Evolutionary conservation across 305 asterid species (phyloP).

Genomic region (Fraxinus sp.): DNA sequence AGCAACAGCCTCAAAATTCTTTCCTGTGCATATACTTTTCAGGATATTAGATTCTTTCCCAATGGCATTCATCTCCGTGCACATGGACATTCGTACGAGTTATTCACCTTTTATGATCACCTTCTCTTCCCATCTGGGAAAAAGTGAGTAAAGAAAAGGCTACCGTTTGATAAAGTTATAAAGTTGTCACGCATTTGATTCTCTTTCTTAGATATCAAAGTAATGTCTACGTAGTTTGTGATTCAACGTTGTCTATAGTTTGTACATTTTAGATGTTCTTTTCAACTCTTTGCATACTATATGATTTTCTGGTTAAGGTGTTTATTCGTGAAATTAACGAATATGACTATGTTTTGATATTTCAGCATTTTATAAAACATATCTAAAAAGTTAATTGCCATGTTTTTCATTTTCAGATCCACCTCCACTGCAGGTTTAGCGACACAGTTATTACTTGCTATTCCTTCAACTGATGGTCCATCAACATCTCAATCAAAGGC

Average conservation of each 20-base stretch:
- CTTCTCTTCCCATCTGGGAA: constrained; percentile 1
- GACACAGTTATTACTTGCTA: constrained; percentile 55
- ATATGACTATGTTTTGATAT: neutral
- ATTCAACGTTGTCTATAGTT: neutral
- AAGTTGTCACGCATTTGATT: neutral
- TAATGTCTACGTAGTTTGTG: neutral
- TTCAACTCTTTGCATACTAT: neutral
- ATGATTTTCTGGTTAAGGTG: neutral
- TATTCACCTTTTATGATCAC: neutral
- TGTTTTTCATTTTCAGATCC: constrained; percentile 45
- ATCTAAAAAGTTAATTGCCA: neutral
- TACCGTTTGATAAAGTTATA: neutral
- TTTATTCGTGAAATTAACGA: constrained; percentile 12
- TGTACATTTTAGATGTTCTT: constrained; percentile 8
- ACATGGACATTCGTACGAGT: neutral
- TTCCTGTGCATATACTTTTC: neutral
- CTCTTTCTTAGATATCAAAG: neutral
- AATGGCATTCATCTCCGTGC: constrained; percentile 1
- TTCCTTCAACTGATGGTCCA: constrained; percentile 48
- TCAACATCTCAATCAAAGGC: constrained; percentile 51
- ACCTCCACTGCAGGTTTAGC: constrained; percentile 57
- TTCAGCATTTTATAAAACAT: neutral
- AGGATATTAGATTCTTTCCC: constrained; percentile 9
- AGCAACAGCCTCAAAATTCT: neutral
- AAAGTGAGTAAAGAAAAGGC: neutral